Evolutionary conservation across 1,139 yeast genomes (phyloP), one percentile per base, ranked within the genome.

Genomic region (Debaryomyces udenii): DNA sequence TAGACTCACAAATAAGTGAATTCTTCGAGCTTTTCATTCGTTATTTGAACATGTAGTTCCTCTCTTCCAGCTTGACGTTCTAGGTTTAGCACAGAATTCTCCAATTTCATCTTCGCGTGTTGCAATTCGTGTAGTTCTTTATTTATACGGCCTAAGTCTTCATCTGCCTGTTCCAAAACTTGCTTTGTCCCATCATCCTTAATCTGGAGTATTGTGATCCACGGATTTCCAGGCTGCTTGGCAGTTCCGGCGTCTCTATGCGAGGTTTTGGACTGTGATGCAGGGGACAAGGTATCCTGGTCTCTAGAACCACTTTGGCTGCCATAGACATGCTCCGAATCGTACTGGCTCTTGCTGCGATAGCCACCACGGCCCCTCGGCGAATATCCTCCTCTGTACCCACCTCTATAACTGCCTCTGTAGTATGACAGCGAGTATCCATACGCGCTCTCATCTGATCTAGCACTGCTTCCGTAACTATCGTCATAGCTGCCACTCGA

Each of bases 1-100:
- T n/a, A n/a, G n/a, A n/a, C 18, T 40, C 44, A 69, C 51, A 68
- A 50, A 44, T 64, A 67, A 9, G 66, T 54, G 52, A 71, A 64
- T 51, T 72, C 78, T 41, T 70, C 76, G 36, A 73, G 56, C 48
- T 71, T 72, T 44, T 72, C 77, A 24, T 50, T 58, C 28, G 74
- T 62, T 17, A 70, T 44, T 41, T 66, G 66, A 6, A 66, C 73
- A 45, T 69, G 65, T 30, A 69, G 47, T 23, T 55, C 67, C 43
- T 72, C 77, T 37, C 68, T 54, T 17, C 42, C 50, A 1, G 64
- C 59, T 38, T 62, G 69, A 9, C 57, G 52, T 27, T 66, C 68
- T 31, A 71, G 52, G 14, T 49, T 46, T 6, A 49, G 50, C 32
- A 66, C 44, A 10, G 58, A 49, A 32, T 50, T 44, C 29, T 56